Percentiles rank a stretch among this genome's conserved stretches.
Conservation (phyloP, 106 monocot species). For the Dendrobium catenatum region DNA sequence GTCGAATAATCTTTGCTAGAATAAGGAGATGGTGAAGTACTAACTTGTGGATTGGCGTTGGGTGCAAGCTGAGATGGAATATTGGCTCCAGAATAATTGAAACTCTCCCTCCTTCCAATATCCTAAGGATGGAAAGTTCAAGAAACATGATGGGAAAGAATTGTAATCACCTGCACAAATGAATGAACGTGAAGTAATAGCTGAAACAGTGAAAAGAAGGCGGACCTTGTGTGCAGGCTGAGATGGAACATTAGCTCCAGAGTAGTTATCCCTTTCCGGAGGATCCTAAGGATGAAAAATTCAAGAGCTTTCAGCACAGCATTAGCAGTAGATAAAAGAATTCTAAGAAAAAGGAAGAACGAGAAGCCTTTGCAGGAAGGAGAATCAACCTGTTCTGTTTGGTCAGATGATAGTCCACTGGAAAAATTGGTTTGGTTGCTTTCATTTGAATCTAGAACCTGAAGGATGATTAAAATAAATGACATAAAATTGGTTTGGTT, state of each 20-base stretch:
- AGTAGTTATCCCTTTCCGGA: constrained; percentile 1
- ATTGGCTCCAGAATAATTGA: constrained; percentile 22
- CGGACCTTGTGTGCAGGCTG: constrained; percentile 12
- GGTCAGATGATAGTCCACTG: background rate
- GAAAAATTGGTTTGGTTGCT: constrained; percentile 6
- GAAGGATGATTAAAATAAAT: background rate
- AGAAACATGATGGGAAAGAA: background rate
- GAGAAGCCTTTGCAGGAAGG: background rate
- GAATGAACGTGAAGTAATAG: constrained; percentile 1
- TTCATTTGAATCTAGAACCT: constrained; percentile 5
- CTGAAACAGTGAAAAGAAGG: background rate
- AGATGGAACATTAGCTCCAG: constrained; percentile 12
- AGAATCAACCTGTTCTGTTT: constrained; percentile 1
- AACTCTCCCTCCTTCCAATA: constrained; percentile 35
- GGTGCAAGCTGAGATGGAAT: constrained; percentile 14
- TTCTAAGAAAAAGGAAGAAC: background rate
- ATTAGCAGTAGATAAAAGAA: background rate
- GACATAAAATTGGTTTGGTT: background rate
- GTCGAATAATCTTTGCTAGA: constrained; percentile 16
- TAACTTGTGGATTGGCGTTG: constrained; percentile 12
- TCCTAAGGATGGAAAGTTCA: constrained; percentile 18
- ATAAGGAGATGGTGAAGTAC: constrained; percentile 24
- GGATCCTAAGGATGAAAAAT: constrained; percentile 8
- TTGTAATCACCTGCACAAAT: background rate
- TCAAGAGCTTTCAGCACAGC: background rate